A percentile compares a stretch with the other conserved stretches of the same genome.
These are phyloP conservation scores for Margaritispora aquatica DNA, from an alignment of 495 filamentous ascomycete genomes.

Conservation along the genomic window DNA sequence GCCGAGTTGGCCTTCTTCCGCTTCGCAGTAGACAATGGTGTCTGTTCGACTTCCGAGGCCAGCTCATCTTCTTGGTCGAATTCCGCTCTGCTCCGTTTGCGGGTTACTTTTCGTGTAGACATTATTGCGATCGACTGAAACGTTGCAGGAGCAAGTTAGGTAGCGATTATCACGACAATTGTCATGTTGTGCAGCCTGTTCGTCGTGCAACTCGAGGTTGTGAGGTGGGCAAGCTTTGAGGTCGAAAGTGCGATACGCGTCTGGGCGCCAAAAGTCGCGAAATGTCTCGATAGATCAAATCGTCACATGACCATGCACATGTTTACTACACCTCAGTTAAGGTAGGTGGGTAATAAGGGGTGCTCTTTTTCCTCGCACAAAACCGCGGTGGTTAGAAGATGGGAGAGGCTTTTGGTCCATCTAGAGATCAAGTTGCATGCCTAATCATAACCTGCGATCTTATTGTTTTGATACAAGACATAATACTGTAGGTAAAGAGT, in stretches of 20 bases:
- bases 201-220: neutral
- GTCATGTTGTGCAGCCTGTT: neutral
- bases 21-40: conserved; percentile 12
- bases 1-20: conserved; percentile 13
- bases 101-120: neutral
- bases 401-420: no score
- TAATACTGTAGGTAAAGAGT: no score
- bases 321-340: no score
- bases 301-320: no score
- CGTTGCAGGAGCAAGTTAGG: neutral
- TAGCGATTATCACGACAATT: neutral
- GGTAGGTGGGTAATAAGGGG: no score
- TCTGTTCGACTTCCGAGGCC: neutral
- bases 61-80: conserved; percentile 8
- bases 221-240: neutral
- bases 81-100: conserved; percentile 14
- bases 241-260: neutral
- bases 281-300: no score
- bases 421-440: no score
- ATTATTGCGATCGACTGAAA: neutral
- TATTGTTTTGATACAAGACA: no score
- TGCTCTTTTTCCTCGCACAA: no score
- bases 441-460: no score
- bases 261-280: conserved; percentile 1
- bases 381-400: no score